A percentile compares a stretch with the other conserved stretches of the same genome.
Conservation (phyloP, 2,329 filamentous ascomycete genomes). For the Hypoxylon sp. region DNA sequence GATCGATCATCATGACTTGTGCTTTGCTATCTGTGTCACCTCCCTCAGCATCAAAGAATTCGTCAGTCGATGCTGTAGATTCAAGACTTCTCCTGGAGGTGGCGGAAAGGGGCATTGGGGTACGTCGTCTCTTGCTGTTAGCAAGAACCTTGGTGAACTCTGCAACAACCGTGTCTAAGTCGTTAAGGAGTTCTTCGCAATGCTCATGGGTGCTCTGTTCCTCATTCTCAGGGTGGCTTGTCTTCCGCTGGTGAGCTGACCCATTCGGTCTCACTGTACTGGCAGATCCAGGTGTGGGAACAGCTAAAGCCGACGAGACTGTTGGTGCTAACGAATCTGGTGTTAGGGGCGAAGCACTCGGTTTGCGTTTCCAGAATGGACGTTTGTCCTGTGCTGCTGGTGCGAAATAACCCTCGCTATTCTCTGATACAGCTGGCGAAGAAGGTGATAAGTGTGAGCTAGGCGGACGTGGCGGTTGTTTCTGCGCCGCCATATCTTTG, state of each 20-base stretch:
- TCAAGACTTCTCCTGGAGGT: slow-evolving; percentile 79
- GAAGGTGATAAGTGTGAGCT: slow-evolving; percentile 60
- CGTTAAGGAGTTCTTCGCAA: slow-evolving; percentile 84
- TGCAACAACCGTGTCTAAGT: slow-evolving; percentile 85
- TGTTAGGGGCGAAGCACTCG: slow-evolving; percentile 68
- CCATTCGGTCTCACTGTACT: slow-evolving; percentile 55
- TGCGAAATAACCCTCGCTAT: slow-evolving; percentile 69
- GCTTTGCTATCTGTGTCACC: slow-evolving; percentile 69
- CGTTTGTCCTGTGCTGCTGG: slow-evolving; percentile 69
- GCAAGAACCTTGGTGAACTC: slow-evolving; percentile 85
- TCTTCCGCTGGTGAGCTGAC: slow-evolving; percentile 54
- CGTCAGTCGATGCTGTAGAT: slow-evolving; percentile 81
- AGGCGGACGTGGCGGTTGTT: slow-evolving; percentile 62
- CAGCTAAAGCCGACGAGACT: slow-evolving; percentile 59
- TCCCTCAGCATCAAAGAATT: slow-evolving; percentile 94
- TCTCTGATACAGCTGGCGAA: slow-evolving; percentile 62
- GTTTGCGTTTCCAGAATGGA: slow-evolving; percentile 94
- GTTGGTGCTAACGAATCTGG: slow-evolving; percentile 60
- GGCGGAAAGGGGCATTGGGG: slow-evolving; percentile 67
- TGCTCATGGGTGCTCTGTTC: slow-evolving; percentile 83
- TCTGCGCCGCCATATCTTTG: slow-evolving; percentile 81
- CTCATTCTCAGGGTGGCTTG: slow-evolving; percentile 61
- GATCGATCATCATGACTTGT: slow-evolving; percentile 80
- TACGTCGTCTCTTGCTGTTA: slow-evolving; percentile 83
- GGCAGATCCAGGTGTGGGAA: slow-evolving; percentile 59